A percentile compares a stretch with the other conserved stretches of the same genome.
Conservation (phyloP, 116 monocot genomes). For the Posidonia oceanica region DNA sequence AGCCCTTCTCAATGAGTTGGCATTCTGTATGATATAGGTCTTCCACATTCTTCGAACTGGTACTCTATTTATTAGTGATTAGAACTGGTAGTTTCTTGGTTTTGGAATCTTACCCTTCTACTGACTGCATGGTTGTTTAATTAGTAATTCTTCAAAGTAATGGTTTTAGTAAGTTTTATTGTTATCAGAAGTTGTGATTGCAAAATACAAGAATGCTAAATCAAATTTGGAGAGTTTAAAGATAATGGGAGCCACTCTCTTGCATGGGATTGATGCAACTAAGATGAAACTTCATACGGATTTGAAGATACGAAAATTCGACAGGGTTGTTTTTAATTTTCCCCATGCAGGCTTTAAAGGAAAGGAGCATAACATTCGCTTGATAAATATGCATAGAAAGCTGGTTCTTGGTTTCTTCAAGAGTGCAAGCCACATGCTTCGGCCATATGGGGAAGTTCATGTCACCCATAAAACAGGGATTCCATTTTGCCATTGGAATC, state of each 20-base stretch:
- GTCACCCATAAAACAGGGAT: conserved; percentile 26
- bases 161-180: not conserved
- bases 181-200: conserved; percentile 3
- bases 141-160: no score
- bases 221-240: conserved; percentile 16
- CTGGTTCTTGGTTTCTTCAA: conserved; percentile 33
- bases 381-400: conserved; percentile 9
- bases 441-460: conserved; percentile 38
- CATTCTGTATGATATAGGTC: no score
- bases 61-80: no score
- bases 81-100: no score
- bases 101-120: no score
- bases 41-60: no score
- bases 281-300: conserved; percentile 24
- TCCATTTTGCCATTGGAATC: conserved; percentile 32
- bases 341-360: conserved; percentile 53
- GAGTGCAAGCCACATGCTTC: conserved; percentile 39
- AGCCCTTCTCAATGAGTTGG: no score
- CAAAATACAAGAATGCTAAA: conserved; percentile 18
- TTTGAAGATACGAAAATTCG: conserved; percentile 19
- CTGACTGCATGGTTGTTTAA: no score
- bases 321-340: conserved; percentile 33
- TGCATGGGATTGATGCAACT: conserved; percentile 33
- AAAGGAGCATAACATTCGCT: conserved; percentile 12
- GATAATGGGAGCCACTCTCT: conserved; percentile 22